Evolutionary conservation across 75 land plant species (phyloP), one percentile per base, ranked within the genome.

Genomic region (Pinus taeda): DNA sequence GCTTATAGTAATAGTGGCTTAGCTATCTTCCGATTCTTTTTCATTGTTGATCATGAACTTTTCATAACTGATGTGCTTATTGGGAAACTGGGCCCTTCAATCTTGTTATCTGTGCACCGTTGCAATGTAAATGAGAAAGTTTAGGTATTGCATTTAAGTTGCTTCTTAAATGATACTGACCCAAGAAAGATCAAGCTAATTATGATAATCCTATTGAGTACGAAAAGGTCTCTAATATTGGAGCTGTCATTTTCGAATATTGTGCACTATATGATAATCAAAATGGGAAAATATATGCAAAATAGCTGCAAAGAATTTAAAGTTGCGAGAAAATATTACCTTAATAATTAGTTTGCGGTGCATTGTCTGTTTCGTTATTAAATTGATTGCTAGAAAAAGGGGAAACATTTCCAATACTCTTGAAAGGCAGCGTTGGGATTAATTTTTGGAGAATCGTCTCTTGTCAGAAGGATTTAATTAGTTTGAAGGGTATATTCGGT

Each of bases 391-490:
- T 37, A 21, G 0, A 20, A 14, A 12, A 29, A 62, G 2, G 21
- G 29, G 53, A 5, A 39, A 69, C 42, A 37, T 7, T 69, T 39
- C 36, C n/a, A 42, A 8, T 42, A 39, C 72, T 18, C 45, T 69
- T 69, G 72, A 69, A 20, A 36, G 42, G 22, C 3, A n/a, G n/a
- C 12, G n/a, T 39, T n/a, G 12, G 22, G 22, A 20, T 39, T 24
- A 42, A 69, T 42, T n/a, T 69, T 12, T 69, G 49, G 65, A 11
- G 72, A 42, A 7, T 69, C n/a, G 72, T 69, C 72, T 45, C 49
- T 69, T 69, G 49, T 69, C 22, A 69, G 15, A 69, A 26, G 0
- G 72, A 20, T 69, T 6, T 49, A 22, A n/a, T n/a, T n/a, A 0
- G 9, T 36, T 18, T 67, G 49, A 37, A 67, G 49, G 42, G 2